Evolutionary conservation across 2,329 filamentous ascomycete genomes (phyloP).

Genomic region (Byssochlamys sp.): DNA sequence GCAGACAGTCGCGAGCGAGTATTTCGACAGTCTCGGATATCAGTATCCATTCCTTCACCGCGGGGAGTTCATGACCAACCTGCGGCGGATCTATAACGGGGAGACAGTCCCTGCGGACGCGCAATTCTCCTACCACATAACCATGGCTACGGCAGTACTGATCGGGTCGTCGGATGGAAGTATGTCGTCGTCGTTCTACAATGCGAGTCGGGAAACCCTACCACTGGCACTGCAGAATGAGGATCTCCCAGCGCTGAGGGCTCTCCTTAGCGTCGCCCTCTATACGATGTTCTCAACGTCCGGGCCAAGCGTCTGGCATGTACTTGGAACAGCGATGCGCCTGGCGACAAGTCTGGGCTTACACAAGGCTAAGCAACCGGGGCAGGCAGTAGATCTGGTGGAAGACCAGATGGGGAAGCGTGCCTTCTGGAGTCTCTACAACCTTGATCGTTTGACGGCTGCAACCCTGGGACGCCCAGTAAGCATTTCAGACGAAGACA

Average conservation of each 20-base stretch:
- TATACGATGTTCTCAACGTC: slow-evolving; percentile 31
- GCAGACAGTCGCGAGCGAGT: slow-evolving; percentile 21
- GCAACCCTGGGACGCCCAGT: slow-evolving; percentile 31
- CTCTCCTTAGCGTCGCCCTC: slow-evolving; percentile 26
- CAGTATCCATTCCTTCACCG: slow-evolving; percentile 31
- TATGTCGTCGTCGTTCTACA: slow-evolving; percentile 26
- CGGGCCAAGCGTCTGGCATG: slow-evolving; percentile 31
- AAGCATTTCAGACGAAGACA: slow-evolving; percentile 35
- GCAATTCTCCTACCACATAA: slow-evolving; percentile 29
- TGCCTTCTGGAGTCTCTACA: slow-evolving; percentile 37
- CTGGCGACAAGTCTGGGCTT: slow-evolving; percentile 30
- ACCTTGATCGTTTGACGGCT: slow-evolving; percentile 33
- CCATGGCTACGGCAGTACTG: slow-evolving; percentile 26
- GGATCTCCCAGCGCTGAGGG: slow-evolving; percentile 27
- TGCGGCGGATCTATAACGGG: slow-evolving; percentile 28
- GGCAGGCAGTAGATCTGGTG: slow-evolving; percentile 12
- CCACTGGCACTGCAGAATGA: slow-evolving; percentile 28
- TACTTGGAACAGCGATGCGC: slow-evolving; percentile 29
- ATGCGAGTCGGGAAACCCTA: slow-evolving; percentile 25
- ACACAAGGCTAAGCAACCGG: slow-evolving; percentile 22
- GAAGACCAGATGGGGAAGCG: slow-evolving; percentile 34
- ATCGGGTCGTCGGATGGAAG: slow-evolving; percentile 23
- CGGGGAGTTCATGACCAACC: slow-evolving; percentile 21
- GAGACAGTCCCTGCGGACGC: slow-evolving; percentile 23
- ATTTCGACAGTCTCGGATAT: slow-evolving; percentile 31